These are phyloP conservation scores for Fusarium camptoceras DNA, from an alignment of 2,329 filamentous ascomycete genomes.

Conservation along the genomic window DNA sequence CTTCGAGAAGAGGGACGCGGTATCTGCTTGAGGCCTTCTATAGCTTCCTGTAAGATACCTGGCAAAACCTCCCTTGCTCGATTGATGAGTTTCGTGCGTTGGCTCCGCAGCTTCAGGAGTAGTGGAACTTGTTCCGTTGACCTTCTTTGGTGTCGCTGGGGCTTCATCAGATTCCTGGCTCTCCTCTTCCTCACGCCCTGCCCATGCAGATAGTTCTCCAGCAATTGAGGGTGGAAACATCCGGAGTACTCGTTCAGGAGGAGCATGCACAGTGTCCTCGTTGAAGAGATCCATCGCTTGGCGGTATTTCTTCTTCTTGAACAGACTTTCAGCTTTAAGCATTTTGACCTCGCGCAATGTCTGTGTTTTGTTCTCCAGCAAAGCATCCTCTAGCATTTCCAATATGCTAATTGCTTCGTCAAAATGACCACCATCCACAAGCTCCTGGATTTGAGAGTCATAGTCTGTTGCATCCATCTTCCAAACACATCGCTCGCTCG, in stretches of 20 bases:
- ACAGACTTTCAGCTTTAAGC: slow-evolving; percentile 87
- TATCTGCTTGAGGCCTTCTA: slow-evolving; percentile 63
- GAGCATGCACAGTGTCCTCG: slow-evolving; percentile 84
- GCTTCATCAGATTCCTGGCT: slow-evolving; percentile 55
- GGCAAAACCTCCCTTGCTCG: slow-evolving; percentile 61
- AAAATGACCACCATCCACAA: slow-evolving; percentile 78
- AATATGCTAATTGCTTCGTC: slow-evolving; percentile 95
- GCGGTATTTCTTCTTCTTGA: slow-evolving; percentile 83
- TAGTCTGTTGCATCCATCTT: slow-evolving; percentile 95
- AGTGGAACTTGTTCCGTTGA: slow-evolving; percentile 45
- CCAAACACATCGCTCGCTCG: slow-evolving; percentile 92
- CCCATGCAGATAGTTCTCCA: slow-evolving; percentile 77
- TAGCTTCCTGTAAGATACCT: slow-evolving; percentile 63
- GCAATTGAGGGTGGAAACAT: slow-evolving; percentile 88
- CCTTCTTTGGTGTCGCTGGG: slow-evolving; percentile 42
- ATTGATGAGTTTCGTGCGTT: slow-evolving; percentile 49
- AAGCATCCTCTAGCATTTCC: slow-evolving; percentile 89
- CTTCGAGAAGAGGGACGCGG: slow-evolving; percentile 70
- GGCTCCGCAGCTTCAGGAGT: slow-evolving; percentile 48
- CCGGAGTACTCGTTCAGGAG: slow-evolving; percentile 87
- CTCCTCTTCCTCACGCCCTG: slow-evolving; percentile 51
- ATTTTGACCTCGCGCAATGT: slow-evolving; percentile 89
- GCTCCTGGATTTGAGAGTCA: slow-evolving; percentile 85
- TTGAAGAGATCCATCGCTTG: slow-evolving; percentile 90
- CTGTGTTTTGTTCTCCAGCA: slow-evolving; percentile 84